Evolutionary conservation across 371 early-diverging fungal genomes (phyloP).

Genomic region (Rhizomucor miehei): DNA sequence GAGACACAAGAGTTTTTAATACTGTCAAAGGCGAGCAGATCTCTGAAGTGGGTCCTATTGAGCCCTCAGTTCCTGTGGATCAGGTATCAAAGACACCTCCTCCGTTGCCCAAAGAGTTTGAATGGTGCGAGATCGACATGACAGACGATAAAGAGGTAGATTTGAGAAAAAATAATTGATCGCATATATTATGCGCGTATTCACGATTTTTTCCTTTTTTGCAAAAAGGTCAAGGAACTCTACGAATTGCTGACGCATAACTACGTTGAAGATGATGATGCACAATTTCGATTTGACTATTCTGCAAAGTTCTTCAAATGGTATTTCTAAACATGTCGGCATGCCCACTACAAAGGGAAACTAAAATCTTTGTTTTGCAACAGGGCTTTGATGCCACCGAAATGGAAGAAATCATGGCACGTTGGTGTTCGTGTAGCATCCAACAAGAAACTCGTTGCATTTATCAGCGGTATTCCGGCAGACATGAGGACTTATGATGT

Average conservation of each 20-base stretch:
- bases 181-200: too few relatives aligned
- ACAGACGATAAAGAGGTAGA: slow-evolving; percentile 70
- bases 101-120: slow-evolving; percentile 82
- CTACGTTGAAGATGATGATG: slow-evolving; percentile 96
- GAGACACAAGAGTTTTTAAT: not conserved
- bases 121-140: slow-evolving; percentile 86
- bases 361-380: not conserved
- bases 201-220: slow-evolving; percentile 3
- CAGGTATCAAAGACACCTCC: slow-evolving; percentile 84
- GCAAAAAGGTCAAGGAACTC: slow-evolving; percentile 71
- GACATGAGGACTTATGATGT: slow-evolving; percentile 66
- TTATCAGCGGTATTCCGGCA: slow-evolving; percentile 92
- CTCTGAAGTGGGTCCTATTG: slow-evolving; percentile 78
- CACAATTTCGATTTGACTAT: slow-evolving; percentile 95
- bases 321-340: slow-evolving; percentile 35
- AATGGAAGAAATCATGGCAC: slow-evolving; percentile 85
- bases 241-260: slow-evolving; percentile 84
- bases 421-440: slow-evolving; percentile 88
- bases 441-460: slow-evolving; percentile 88
- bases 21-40: slow-evolving; percentile 59
- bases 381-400: slow-evolving; percentile 93
- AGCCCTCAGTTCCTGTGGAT: slow-evolving; percentile 71
- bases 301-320: slow-evolving; percentile 88
- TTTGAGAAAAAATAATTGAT: too few relatives aligned
- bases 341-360: not conserved